Evolutionary conservation across 2,329 filamentous ascomycete genomes (phyloP), one percentile per base, ranked within the genome.

Genomic region (Aspergillus ustus): DNA sequence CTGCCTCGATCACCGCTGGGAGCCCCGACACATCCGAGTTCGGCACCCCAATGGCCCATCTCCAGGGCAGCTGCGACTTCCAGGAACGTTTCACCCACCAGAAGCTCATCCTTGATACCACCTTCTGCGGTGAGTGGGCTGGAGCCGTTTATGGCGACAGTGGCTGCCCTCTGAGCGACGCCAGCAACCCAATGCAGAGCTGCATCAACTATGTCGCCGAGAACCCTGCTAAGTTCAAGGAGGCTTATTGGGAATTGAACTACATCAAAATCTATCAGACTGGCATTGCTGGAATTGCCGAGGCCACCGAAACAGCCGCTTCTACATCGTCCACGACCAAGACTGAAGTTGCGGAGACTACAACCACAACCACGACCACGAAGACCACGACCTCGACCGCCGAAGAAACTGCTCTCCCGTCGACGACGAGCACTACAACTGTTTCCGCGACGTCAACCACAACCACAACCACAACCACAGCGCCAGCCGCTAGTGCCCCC

Each of bases 161-260:
- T 51, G 71, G 75, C 37, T 85, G 89, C 66, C 72, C 75, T 0
- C 83, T 93, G 89, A 77, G 79, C 80, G 13, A 79, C 82, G 52
- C 82, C 85, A 70, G 89, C 85, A 13, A 68, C 77, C 54, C 89
- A 83, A 11, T 95, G 90, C 79, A 76, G 44, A 76, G 74, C 67
- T 97, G 93, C 78, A 75, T 87, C 43, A 86, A 87, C 34, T 96
- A 87, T 73, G 93, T 96, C 28, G 83, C 83, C 49, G 78, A 83
- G 65, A 90, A 94, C 75, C 90, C 92, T 0, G 72, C 77, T 8
- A 88, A 82, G 25, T 96, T 94, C 75, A 76, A 80, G 53, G 83
- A 95, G 44, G 86, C 91, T 1, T 96, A 90, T 80, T 96, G 92
- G 91, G 80, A 88, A 62, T 85, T 96, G 77, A 90, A 90, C 73